phyloP scores from a whole-genome alignment of 2,329 filamentous ascomycete species.

The Epichloe gansuensis region DNA sequence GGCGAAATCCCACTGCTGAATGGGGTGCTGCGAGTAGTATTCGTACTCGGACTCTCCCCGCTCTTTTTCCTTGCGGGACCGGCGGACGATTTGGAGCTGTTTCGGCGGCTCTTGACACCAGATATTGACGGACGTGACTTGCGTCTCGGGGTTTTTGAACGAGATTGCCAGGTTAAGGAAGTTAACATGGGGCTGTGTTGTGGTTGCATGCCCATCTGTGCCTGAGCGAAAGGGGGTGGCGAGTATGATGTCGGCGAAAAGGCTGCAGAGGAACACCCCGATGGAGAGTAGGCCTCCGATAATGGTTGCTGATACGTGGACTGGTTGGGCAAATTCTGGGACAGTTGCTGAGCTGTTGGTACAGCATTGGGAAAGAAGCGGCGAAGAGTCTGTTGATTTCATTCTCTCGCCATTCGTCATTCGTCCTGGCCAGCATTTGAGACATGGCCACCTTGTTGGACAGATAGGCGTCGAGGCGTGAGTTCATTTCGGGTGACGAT shows the following conservation, averaged over 20 bases:
- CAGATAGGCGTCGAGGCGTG: constrained; percentile 40
- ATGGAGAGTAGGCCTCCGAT: constrained; percentile 1
- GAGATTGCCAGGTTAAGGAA: background rate
- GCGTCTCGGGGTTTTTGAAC: background rate
- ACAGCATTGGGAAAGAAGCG: constrained; percentile 29
- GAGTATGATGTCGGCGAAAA: constrained; percentile 1
- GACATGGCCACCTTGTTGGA: constrained; percentile 32
- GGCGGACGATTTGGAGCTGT: background rate
- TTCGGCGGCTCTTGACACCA: background rate
- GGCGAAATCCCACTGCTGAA: constrained; percentile 9
- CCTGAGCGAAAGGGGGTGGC: background rate
- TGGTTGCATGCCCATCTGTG: background rate
- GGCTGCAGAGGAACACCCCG: background rate
- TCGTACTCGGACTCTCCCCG: background rate
- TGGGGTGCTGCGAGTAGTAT: background rate
- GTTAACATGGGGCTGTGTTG: background rate
- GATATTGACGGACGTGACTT: background rate
- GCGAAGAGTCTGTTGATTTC: constrained; percentile 36
- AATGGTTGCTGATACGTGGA: background rate
- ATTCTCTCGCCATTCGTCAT: constrained; percentile 29
- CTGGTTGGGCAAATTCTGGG: constrained; percentile 2
- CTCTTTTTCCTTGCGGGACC: background rate
- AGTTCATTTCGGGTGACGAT: constrained; percentile 47
- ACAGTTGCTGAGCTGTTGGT: constrained; percentile 14
- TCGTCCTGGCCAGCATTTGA: constrained; percentile 23